Evolutionary conservation across 2,329 filamentous ascomycete species (phyloP), one percentile per base, ranked within the genome.

Genomic region (Epichloe brachyelytri): DNA sequence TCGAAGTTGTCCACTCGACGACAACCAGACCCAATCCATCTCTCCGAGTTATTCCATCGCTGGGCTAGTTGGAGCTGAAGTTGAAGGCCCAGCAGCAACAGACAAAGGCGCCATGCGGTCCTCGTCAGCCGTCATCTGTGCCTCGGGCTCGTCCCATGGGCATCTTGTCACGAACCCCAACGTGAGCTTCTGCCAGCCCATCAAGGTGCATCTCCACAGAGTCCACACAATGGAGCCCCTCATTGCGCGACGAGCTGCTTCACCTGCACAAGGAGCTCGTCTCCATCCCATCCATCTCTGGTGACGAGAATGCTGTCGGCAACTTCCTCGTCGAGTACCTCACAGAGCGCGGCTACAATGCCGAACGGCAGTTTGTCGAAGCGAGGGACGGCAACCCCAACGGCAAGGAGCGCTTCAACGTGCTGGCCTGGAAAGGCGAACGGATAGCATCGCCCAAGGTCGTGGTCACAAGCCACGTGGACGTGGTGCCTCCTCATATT

Each of bases 381-480:
- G 62, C 60, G 6, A 56, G 58, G 15, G 56, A 62, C 5, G 64
- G 67, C 48, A 60, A 63, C 1, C 65, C 57, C 4, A 52, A 51
- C 15, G 59, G 55, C 40, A 52, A 58, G 17, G 56, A 60, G 26
- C 63, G 67, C 48, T 89, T 84, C 72, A 95, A 95, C 60, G 73
- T 95, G 46, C 71, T 90, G 40, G 89, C 89, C 2, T 88, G 73
- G 74, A 71, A 68, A 0, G 66, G 78, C 54, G 58, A 58, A 2
- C 63, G 67, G 45, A 65, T 68, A 15, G 71, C 74, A 38, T 68
- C 74, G 10, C 77, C 82, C 2, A 75, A 74, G 36, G 71, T 87
- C 11, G 70, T 88, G n/a, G 67, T 90, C 1, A 82, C 82, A 1
- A 89, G 84, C 51, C 89, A 95, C 64, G 91, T 95, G 59, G 90